Conservation (phyloP, 805 yeast species). For the Yarrowia sp. region DNA sequence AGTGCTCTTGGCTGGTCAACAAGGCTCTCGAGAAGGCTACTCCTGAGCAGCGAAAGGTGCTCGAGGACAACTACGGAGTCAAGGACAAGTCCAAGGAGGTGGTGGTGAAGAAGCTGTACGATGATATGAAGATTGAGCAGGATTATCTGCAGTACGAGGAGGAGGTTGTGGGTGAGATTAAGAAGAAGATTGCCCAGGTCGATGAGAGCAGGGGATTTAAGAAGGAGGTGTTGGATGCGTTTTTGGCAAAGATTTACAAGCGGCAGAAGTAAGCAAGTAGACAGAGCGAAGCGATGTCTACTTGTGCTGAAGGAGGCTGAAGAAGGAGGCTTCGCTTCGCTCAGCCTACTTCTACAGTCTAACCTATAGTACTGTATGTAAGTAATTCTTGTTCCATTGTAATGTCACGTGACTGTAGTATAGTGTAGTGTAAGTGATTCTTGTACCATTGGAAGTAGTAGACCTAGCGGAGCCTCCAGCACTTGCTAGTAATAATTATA, state of each 20-base stretch:
- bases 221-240: constrained; percentile 75
- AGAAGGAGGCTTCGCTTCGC: no score
- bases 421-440: no score
- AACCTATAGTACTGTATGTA: no score
- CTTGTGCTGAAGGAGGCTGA: no score
- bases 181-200: constrained; percentile 58
- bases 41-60: constrained; percentile 74
- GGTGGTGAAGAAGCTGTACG: constrained; percentile 68
- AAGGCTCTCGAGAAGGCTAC: constrained; percentile 78
- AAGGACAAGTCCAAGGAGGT: constrained; percentile 70
- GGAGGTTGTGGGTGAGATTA: constrained; percentile 61
- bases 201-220: constrained; percentile 96
- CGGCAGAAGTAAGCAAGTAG: constrained; percentile 76
- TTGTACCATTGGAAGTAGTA: no score
- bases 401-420: no score
- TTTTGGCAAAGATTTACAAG: constrained; percentile 89
- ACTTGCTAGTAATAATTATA: no score
- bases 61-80: constrained; percentile 88
- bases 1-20: constrained; percentile 97
- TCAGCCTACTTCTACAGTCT: no score
- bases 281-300: not conserved
- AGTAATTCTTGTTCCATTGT: no score
- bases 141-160: constrained; percentile 84
- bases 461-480: no score
- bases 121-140: constrained; percentile 66